phyloP scores from a whole-genome alignment of 2,329 filamentous ascomycete species.

The Spiromastix sp. region DNA sequence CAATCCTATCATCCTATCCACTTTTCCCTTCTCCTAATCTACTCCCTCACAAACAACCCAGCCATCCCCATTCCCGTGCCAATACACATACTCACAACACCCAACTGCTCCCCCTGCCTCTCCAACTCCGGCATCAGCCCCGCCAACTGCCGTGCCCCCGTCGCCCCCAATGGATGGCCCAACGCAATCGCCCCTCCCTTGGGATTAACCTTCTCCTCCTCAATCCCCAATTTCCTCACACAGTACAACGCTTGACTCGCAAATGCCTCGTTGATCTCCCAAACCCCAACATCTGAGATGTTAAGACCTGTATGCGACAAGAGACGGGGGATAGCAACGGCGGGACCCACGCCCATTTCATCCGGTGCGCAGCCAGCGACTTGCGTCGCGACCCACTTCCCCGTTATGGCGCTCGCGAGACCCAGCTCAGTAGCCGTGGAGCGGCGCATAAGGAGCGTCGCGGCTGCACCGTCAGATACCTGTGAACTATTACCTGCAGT shows the following conservation, averaged over 20 bases:
- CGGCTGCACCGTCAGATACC: slow-evolving; percentile 80
- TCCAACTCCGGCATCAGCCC: slow-evolving; percentile 62
- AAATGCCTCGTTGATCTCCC: slow-evolving; percentile 88
- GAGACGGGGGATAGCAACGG: slow-evolving; percentile 73
- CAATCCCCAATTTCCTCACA: slow-evolving; percentile 50
- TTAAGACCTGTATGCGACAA: slow-evolving; percentile 57
- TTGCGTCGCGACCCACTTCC: slow-evolving; percentile 68
- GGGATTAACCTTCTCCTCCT: slow-evolving; percentile 68
- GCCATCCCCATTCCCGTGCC: slow-evolving; percentile 74
- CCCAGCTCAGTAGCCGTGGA: slow-evolving; percentile 66
- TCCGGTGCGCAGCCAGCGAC: slow-evolving; percentile 73
- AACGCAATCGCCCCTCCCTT: slow-evolving; percentile 92
- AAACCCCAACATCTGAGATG: slow-evolving; percentile 63
- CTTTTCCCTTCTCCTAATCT: slow-evolving; percentile 13
- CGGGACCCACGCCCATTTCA: slow-evolving; percentile 90
- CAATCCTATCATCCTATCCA: neutral
- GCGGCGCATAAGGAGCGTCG: slow-evolving; percentile 74
- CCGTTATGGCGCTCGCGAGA: slow-evolving; percentile 59
- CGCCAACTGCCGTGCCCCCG: slow-evolving; percentile 68
- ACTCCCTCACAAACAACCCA: slow-evolving; percentile 56
- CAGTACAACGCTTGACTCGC: slow-evolving; percentile 59
- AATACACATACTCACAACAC: slow-evolving; percentile 85
- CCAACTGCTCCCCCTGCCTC: slow-evolving; percentile 59
- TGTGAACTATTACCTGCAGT: slow-evolving; percentile 83
- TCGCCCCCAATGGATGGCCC: slow-evolving; percentile 83